Base-by-base conservation (phyloP, 495 filamentous ascomycete species). In the Neurospora cerealis region DNA sequence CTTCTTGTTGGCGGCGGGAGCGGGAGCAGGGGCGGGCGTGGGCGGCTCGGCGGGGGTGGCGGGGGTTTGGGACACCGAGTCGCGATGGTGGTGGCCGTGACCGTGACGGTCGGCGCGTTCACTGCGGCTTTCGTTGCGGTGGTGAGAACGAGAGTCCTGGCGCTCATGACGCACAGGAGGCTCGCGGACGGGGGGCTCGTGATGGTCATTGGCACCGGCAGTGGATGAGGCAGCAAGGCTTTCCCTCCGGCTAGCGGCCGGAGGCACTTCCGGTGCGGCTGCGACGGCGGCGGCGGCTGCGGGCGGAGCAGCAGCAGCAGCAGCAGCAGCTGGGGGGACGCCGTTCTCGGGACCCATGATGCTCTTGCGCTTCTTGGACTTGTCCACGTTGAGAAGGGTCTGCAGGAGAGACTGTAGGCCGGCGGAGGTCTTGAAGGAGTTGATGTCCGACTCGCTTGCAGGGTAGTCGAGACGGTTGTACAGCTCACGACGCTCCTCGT, bases 401-500 rank as follows among this genome's bases (percentile, higher is more conserved):
- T 94, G 90, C 69, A 97, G 88, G 15, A 99, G 88, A 70, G 90
- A 88, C 36, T 90, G 88, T 0, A 99, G 87, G 10, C 93, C 95
- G 77, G 91, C 86, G 74, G 92, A 95, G 44, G 91, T 89, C 74
- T 91, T 90, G 83, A 96, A 96, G 10, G 90, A 88, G 75, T 87
- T 92, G 76, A 88, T 87, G 74, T 87, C 87, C 73, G 89, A 86
- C 42, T 90, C 87, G 73, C 89, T 92, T 73, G 89, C 86, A 8
- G 93, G 92, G 73, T 90, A 89, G 74, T 97, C 94, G 13, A 98
- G 90, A 72, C 94, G 89, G 73, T 89, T 88, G 81, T 96, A 96
- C n/a, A 98, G 88, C 78, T 98, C 96, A 76, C 90, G 88, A 60
- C 95, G 93, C 77, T 97, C 94, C 74, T 93, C 89, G 77, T 93